Evolutionary conservation across 2,329 filamentous ascomycete species (phyloP).

Genomic region (Blastomyces emzantsi): DNA sequence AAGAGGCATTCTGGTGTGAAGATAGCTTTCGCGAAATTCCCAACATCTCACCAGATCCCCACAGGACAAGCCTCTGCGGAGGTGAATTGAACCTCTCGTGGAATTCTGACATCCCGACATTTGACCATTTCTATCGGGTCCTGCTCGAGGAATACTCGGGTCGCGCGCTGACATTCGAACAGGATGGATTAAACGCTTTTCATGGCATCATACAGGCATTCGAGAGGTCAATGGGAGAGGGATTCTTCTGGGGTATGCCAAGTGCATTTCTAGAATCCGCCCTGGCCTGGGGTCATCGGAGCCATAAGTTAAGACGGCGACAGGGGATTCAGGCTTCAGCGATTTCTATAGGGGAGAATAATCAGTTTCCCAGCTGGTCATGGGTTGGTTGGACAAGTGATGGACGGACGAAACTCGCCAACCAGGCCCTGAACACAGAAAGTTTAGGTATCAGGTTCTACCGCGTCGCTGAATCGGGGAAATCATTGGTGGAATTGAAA

Average conservation of each 20-base stretch:
- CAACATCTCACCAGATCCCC: background rate
- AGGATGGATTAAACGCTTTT: background rate
- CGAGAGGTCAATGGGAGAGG: background rate
- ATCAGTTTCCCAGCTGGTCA: background rate
- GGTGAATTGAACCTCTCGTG: slow-evolving; percentile 1
- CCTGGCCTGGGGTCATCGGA: background rate
- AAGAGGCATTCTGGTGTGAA: slow-evolving; percentile 4
- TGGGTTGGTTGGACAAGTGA: slow-evolving; percentile 1
- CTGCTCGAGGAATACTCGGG: background rate
- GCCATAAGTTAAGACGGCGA: background rate
- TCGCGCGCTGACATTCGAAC: background rate
- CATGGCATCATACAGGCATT: slow-evolving; percentile 1
- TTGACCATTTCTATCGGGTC: slow-evolving; percentile 1
- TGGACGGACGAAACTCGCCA: slow-evolving; percentile 1
- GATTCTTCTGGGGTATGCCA: background rate
- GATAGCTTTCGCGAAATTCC: background rate
- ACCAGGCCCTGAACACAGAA: background rate
- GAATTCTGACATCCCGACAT: slow-evolving; percentile 2
- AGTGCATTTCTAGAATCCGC: background rate
- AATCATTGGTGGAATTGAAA: background rate
- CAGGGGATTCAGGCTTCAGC: background rate
- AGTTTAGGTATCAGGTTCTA: slow-evolving; percentile 2
- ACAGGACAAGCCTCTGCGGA: slow-evolving; percentile 1
- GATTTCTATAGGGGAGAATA: background rate
- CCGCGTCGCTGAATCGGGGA: background rate